Evolutionary conservation across 768 basidiomycete species (phyloP).

Genomic region (Rhizopogon vulgaris): DNA sequence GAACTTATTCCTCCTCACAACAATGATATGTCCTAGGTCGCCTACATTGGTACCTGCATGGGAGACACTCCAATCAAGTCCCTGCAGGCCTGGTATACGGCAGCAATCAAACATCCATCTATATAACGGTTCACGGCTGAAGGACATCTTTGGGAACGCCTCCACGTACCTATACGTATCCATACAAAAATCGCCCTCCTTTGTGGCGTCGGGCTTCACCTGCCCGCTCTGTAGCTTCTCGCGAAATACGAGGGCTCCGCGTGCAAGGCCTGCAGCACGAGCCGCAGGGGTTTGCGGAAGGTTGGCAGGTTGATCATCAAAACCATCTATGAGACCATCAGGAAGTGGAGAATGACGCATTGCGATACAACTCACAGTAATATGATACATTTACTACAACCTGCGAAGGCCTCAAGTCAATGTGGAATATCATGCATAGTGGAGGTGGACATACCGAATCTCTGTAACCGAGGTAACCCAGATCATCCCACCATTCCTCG

Average conservation of each 20-base stretch:
- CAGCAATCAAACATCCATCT: slow-evolving; percentile 95
- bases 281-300: slow-evolving; percentile 50
- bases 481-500: slow-evolving; percentile 93
- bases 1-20: slow-evolving; percentile 76
- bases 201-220: slow-evolving; percentile 58
- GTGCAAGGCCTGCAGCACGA: slow-evolving; percentile 67
- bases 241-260: slow-evolving; percentile 70
- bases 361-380: slow-evolving; percentile 55
- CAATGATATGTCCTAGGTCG: slow-evolving; percentile 75
- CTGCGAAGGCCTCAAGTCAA: slow-evolving; percentile 25
- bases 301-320: slow-evolving; percentile 58
- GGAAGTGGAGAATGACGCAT: not conserved
- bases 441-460: slow-evolving; percentile 57
- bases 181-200: slow-evolving; percentile 75
- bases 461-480: slow-evolving; percentile 75
- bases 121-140: not conserved
- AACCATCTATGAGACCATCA: slow-evolving; percentile 54
- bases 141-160: not conserved
- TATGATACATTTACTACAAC: slow-evolving; percentile 92
- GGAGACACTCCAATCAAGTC: slow-evolving; percentile 72
- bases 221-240: slow-evolving; percentile 59
- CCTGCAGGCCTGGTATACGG: slow-evolving; percentile 67
- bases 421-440: slow-evolving; percentile 1
- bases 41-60: slow-evolving; percentile 44
- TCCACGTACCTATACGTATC: slow-evolving; percentile 67